These are phyloP conservation scores for Euphorbia schlechtendalii DNA, from an alignment of 441 rosid genomes.

Conservation along the genomic window DNA sequence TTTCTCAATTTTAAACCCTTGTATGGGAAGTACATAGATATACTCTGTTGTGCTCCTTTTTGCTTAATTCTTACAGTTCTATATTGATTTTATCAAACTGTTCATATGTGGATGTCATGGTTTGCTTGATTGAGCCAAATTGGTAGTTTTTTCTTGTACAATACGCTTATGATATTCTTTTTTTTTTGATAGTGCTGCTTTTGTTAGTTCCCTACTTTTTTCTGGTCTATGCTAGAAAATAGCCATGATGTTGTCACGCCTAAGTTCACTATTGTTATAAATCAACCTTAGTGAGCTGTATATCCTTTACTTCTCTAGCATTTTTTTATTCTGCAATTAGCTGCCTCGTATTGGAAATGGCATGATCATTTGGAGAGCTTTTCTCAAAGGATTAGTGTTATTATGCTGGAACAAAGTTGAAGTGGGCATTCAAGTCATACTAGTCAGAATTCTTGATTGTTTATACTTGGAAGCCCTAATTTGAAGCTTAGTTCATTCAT, in stretches of 20 bases:
- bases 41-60: no score
- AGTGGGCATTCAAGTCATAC: background rate
- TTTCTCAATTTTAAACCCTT: no score
- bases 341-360: background rate
- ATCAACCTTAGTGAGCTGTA: background rate
- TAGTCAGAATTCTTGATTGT: background rate
- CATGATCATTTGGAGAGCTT: background rate
- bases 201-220: background rate
- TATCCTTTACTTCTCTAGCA: background rate
- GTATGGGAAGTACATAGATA: no score
- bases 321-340: background rate
- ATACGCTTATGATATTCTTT: background rate
- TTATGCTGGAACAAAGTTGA: constrained; percentile 1
- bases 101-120: no score
- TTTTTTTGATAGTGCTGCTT: background rate
- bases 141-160: background rate
- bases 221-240: background rate
- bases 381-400: background rate
- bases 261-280: background rate
- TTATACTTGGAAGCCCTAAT: background rate
- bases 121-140: no score
- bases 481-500: background rate
- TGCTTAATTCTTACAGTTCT: no score
- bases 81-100: no score
- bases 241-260: background rate